Evolutionary conservation across 257 asterid genomes (phyloP).

Genomic region (Gynochthodes officinalis): DNA sequence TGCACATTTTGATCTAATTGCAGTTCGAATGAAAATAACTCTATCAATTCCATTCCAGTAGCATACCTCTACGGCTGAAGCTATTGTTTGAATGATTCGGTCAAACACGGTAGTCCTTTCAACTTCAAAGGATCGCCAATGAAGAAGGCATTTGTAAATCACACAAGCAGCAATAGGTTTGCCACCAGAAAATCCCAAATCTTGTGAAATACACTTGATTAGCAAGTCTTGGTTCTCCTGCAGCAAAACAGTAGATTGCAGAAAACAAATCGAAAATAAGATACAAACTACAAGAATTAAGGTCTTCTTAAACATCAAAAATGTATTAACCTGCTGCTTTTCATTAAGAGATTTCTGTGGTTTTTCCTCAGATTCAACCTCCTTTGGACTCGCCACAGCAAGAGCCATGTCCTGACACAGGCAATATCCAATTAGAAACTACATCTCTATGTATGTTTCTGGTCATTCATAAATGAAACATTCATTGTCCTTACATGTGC

Average conservation of each 20-base stretch:
- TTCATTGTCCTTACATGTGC: conserved; percentile 41
- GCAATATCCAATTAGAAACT: conserved; percentile 21
- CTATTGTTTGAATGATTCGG: conserved; percentile 79
- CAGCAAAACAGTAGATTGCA: conserved; percentile 22
- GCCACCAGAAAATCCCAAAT: conserved; percentile 92
- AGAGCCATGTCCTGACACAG: conserved; percentile 54
- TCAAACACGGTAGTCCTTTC: conserved; percentile 96
- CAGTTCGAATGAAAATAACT: neutral
- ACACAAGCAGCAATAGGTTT: conserved; percentile 95
- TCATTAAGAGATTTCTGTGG: conserved; percentile 91
- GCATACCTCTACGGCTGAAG: conserved; percentile 84
- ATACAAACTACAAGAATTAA: neutral
- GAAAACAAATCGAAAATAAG: neutral
- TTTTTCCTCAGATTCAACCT: conserved; percentile 81
- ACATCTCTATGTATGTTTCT: conserved; percentile 4
- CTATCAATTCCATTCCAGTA: neutral
- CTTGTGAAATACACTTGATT: conserved; percentile 89
- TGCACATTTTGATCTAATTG: neutral
- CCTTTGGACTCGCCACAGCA: conserved; percentile 60
- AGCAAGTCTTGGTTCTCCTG: conserved; percentile 98
- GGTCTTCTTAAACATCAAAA: conserved; percentile 8
- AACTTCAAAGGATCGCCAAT: conserved; percentile 99
- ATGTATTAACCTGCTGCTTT: conserved; percentile 74
- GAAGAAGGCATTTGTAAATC: conserved; percentile 93
- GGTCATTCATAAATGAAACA: conserved; percentile 1